These are phyloP conservation scores for Saccharomyces hybrid DNA, from an alignment of 1,139 yeast species.

Conservation along the genomic window DNA sequence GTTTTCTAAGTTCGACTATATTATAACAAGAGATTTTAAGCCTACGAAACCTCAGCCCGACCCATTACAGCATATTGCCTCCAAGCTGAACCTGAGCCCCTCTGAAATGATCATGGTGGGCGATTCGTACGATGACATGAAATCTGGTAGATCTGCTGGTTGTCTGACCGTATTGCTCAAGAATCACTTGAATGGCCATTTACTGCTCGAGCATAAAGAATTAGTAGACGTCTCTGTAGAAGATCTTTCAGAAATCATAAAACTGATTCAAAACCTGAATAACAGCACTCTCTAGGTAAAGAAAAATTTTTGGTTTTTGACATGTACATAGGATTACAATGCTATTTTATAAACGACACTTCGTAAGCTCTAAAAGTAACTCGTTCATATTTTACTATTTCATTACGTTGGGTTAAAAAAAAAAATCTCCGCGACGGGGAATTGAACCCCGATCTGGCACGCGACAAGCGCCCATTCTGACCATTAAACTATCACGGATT, in stretches of 20 bases:
- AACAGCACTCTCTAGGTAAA: not conserved
- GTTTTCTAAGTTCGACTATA: slow-evolving; percentile 38
- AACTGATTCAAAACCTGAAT: slow-evolving; percentile 22
- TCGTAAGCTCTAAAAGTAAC: not conserved
- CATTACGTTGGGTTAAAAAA: slow-evolving; percentile 8
- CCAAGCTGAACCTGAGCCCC: slow-evolving; percentile 40
- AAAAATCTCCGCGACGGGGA: slow-evolving; percentile 35
- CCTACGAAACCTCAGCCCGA: slow-evolving; percentile 62
- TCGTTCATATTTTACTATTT: too few relatives aligned
- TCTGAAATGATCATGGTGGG: slow-evolving; percentile 56
- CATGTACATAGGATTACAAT: not conserved
- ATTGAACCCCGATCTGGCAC: slow-evolving; percentile 36
- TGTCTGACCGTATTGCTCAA: slow-evolving; percentile 45
- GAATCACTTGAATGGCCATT: slow-evolving; percentile 41
- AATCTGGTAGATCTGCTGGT: slow-evolving; percentile 52
- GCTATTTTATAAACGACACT: not conserved
- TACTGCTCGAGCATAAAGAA: slow-evolving; percentile 34
- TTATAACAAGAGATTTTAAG: slow-evolving; percentile 50
- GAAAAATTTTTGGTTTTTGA: not conserved
- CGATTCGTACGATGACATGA: slow-evolving; percentile 59
- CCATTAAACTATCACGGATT: slow-evolving; percentile 33
- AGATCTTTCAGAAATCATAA: slow-evolving; percentile 38
- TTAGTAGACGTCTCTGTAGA: slow-evolving; percentile 36
- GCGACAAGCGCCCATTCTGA: slow-evolving; percentile 36
- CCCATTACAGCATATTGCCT: slow-evolving; percentile 48